Base-by-base conservation (phyloP, 148 eudicot species). In the Fagopyrum homotropicum region DNA sequence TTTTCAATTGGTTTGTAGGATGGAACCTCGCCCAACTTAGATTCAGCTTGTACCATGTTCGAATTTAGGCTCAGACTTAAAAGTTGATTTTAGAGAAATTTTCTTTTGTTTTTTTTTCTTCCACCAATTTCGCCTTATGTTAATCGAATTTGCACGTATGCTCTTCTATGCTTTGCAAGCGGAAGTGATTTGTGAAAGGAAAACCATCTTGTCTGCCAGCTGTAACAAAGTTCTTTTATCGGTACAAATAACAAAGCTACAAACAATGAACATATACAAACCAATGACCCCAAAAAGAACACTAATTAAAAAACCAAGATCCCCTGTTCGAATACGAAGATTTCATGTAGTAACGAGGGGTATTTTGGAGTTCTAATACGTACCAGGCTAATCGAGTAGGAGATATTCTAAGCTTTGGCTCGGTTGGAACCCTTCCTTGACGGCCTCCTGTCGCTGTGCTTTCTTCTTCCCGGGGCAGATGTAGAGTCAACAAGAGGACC, bases 401-500 rank as follows among this genome's bases (percentile, higher is more conserved):
- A 19, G 69, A 2, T 26, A 22, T 63, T 57, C 69, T 73, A 49
- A 44, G 26, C 51, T 71, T 74, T 2, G 49, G 6, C 5, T 29
- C 44, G 44, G 6, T 14, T 40, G 26, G 75, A 72, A 50, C 84
- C 85, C 79, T 85, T 84, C 78, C 77, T 84, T 47, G 84, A 84
- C 47, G 79, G 81, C 75, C 85, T 87, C 5, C 64, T 29, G 22
- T 59, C 64, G 5, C 47, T 7, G 46, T 16, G 71, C 84, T 84
- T 89, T 79, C 85, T 87, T 75, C 87, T 84, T 63, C 79, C 81
- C 2, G 86, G 85, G 5, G 64, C 81, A 29, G 84, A 80, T 47
- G 77, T 80, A 29, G 89, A 81, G 50, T 90, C 92, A 9, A 78
- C 83, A 78, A 92, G 77, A 4, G 95, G 97, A 19, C 95, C 95